Conservation (phyloP, 1,284 basidiomycete species). For the Laetiporus sulphureus region DNA sequence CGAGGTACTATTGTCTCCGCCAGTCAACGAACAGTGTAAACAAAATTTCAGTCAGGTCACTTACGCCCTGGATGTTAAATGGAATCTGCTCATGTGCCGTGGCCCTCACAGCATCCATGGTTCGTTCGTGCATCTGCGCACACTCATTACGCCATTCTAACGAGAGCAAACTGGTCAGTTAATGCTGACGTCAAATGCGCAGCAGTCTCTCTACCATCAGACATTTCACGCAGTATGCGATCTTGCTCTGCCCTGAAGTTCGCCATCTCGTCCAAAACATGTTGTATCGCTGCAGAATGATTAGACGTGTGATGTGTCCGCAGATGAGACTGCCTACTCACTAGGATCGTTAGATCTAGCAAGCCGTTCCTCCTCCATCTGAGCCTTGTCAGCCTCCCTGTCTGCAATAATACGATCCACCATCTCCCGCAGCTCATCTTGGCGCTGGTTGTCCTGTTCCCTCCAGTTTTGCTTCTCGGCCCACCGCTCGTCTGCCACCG, state of each 20-base stretch:
- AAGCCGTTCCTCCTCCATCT: constrained; percentile 42
- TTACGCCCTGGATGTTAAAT: constrained; percentile 70
- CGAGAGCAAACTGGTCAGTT: not conserved
- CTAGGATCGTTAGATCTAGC: constrained; percentile 30
- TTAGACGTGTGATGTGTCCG: not conserved
- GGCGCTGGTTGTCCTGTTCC: constrained; percentile 45
- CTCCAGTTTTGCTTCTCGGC: constrained; percentile 49
- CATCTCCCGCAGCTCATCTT: constrained; percentile 49
- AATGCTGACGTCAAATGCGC: constrained; percentile 2
- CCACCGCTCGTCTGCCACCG: constrained; percentile 50
- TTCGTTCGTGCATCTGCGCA: constrained; percentile 53
- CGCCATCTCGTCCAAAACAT: constrained; percentile 9
- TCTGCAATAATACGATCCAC: constrained; percentile 48
- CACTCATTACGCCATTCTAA: constrained; percentile 59
- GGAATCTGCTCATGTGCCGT: constrained; percentile 67
- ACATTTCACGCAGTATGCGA: constrained; percentile 14
- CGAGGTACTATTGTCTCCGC: constrained; percentile 46
- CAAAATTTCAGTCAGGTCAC: constrained; percentile 24
- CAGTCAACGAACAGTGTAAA: too few species aligned
- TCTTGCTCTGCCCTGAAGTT: constrained; percentile 8
- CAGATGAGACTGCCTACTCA: not conserved
- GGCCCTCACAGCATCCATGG: constrained; percentile 51
- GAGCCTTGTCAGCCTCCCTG: constrained; percentile 40
- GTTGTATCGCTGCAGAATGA: constrained; percentile 10
- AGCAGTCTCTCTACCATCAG: constrained; percentile 12